Evolutionary conservation across 2,329 filamentous ascomycete genomes (phyloP).

Genomic region (Colletotrichum cuscutae): DNA sequence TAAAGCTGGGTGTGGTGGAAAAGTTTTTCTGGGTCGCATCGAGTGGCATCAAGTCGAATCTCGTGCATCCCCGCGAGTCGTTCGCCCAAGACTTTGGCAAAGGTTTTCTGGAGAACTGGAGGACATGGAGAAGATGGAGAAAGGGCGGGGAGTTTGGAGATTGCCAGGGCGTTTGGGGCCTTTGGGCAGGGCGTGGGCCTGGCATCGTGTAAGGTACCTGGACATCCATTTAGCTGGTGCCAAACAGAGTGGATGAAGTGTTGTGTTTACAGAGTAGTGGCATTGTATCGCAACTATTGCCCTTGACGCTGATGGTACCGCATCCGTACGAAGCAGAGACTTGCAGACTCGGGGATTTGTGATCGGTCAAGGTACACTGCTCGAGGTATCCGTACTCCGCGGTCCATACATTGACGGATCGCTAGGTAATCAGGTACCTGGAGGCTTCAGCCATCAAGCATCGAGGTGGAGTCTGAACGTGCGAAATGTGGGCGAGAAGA

Average conservation of each 20-base stretch:
- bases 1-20: background rate
- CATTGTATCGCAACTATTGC: background rate
- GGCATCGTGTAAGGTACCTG: background rate
- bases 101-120: conserved; percentile 27
- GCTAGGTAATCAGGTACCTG: background rate
- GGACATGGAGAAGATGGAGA: conserved; percentile 13
- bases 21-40: background rate
- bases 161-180: background rate
- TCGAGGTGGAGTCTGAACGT: background rate
- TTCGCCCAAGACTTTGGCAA: conserved; percentile 5
- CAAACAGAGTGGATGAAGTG: background rate
- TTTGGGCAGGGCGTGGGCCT: background rate
- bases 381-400: background rate
- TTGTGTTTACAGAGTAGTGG: background rate
- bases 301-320: background rate
- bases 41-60: background rate
- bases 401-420: background rate
- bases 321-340: background rate
- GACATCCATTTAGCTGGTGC: background rate
- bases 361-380: background rate
- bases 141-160: conserved; percentile 1
- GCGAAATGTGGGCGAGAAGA: background rate
- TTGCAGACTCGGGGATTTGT: background rate
- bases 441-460: too few species aligned
- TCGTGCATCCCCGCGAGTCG: conserved; percentile 11